Percentiles rank a stretch among this genome's conserved stretches.
These are phyloP conservation scores for Nymphaea thermarum DNA, from an alignment of 164 flowering plant species.

Conservation along the genomic window DNA sequence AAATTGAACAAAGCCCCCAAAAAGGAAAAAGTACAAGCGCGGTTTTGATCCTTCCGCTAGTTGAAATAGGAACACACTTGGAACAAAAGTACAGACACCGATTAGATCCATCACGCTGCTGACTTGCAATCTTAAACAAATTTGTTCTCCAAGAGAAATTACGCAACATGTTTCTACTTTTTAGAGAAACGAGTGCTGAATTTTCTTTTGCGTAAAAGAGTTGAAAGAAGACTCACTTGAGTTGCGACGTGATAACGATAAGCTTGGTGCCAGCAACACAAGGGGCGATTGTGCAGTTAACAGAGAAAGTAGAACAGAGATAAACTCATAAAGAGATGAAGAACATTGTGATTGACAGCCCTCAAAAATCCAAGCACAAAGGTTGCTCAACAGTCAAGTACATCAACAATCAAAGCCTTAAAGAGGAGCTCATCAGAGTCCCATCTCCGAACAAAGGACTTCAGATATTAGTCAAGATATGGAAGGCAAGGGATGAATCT, in stretches of 20 bases:
- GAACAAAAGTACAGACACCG: not conserved
- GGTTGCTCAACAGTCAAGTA: not conserved
- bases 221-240: not conserved
- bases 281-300: not conserved
- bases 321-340: not conserved
- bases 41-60: not conserved
- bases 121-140: not conserved
- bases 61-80: not conserved
- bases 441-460: not conserved
- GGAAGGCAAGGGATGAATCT: not conserved
- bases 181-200: not conserved
- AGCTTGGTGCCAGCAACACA: not conserved
- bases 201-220: too few species aligned
- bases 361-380: not conserved
- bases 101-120: not conserved
- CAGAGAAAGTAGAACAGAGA: not conserved
- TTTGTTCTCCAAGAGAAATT: not conserved
- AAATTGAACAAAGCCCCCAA: not conserved
- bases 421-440: not conserved
- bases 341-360: not conserved
- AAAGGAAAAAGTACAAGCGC: not conserved
- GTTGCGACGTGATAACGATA: not conserved
- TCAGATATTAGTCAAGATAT: not conserved
- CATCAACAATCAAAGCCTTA: not conserved
- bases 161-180: not conserved